Evolutionary conservation across 2,329 filamentous ascomycete species (phyloP).

Genomic region (Neofusicoccum sp.): DNA sequence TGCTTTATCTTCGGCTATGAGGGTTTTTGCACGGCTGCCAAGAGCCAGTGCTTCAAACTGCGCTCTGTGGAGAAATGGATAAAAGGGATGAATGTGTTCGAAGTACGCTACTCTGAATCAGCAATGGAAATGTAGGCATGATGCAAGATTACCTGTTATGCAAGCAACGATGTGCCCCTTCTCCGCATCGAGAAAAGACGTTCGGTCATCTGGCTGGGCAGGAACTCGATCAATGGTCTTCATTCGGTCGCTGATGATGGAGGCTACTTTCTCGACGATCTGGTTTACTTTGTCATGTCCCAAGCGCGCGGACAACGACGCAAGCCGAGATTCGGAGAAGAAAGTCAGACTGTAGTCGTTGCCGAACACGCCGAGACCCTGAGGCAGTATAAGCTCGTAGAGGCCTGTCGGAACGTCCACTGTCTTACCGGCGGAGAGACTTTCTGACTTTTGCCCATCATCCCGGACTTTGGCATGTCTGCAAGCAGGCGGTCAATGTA

Average conservation of each 20-base stretch:
- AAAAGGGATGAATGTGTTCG: conserved; percentile 41
- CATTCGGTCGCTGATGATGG: conserved; percentile 26
- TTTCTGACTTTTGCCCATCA: too few species aligned
- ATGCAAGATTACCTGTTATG: neutral
- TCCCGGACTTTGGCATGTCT: neutral
- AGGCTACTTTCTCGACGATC: conserved; percentile 28
- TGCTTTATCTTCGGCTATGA: conserved; percentile 31
- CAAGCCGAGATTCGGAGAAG: conserved; percentile 39
- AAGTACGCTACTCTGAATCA: conserved; percentile 40
- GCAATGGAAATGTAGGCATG: too few species aligned
- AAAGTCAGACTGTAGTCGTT: conserved; percentile 35
- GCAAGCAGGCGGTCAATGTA: neutral
- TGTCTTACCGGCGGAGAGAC: too few species aligned
- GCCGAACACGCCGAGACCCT: too few species aligned
- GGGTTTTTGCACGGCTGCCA: conserved; percentile 27
- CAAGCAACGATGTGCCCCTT: neutral
- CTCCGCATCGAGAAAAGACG: neutral
- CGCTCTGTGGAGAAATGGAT: conserved; percentile 45
- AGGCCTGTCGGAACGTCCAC: too few species aligned
- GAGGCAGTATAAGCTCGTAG: too few species aligned
- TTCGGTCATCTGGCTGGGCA: neutral
- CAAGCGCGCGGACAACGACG: conserved; percentile 31
- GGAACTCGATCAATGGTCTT: conserved; percentile 10
- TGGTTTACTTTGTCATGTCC: conserved; percentile 31
- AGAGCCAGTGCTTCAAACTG: conserved; percentile 39